These are phyloP conservation scores for Tetrapisispora namnaoensis DNA, from an alignment of 805 yeast species.

Conservation along the genomic window DNA sequence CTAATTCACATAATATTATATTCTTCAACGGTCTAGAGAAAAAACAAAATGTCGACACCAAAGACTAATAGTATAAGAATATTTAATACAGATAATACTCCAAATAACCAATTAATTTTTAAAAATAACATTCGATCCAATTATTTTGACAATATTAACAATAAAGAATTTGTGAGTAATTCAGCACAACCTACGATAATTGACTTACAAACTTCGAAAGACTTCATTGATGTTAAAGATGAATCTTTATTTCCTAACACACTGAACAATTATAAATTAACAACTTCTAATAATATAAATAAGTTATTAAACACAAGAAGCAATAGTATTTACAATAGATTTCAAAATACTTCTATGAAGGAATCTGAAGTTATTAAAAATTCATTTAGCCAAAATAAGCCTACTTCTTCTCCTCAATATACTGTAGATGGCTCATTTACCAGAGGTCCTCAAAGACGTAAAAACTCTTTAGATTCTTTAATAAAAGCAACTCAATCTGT, in stretches of 20 bases:
- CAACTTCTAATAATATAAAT: not conserved
- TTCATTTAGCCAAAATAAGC: not conserved
- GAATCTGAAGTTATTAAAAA: not conserved
- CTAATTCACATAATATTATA: not conserved
- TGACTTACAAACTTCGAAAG: not conserved
- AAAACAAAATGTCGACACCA: not conserved
- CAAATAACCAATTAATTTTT: constrained; percentile 1
- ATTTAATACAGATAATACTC: not conserved
- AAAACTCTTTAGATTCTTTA: constrained; percentile 16
- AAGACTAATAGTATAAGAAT: not conserved
- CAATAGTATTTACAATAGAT: not conserved
- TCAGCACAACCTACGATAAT: not conserved
- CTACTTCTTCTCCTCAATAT: not conserved
- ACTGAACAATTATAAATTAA: constrained; percentile 1
- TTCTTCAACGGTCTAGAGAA: not conserved
- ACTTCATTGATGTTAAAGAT: not conserved
- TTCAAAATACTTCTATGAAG: not conserved
- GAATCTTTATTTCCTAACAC: not conserved
- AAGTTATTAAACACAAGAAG: not conserved
- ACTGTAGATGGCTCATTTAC: not conserved
- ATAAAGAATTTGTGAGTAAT: not conserved
- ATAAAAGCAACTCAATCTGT: constrained; percentile 18
- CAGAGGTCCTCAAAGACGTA: constrained; percentile 1
- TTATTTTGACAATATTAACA: not conserved
- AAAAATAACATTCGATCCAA: constrained; percentile 1